Evolutionary conservation across 2,329 filamentous ascomycete genomes (phyloP).

Genomic region (Penicillium freii): DNA sequence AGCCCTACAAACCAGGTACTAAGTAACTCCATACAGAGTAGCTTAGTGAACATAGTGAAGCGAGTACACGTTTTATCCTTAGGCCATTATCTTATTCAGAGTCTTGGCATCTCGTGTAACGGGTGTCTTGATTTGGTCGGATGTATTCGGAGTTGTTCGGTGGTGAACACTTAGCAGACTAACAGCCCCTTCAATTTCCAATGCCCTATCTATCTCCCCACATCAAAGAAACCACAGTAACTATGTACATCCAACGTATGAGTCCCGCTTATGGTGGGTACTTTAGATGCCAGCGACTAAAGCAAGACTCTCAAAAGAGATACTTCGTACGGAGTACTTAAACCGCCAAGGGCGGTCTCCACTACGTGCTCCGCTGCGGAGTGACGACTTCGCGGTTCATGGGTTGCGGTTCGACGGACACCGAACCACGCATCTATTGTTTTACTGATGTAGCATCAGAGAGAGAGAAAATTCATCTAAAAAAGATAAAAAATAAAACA

Average conservation of each 20-base stretch:
- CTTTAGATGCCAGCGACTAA: background rate
- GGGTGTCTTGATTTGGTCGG: background rate
- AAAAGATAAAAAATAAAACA: background rate
- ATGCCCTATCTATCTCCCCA: background rate
- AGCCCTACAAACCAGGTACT: background rate
- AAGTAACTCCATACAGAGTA: background rate
- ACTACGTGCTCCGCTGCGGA: background rate
- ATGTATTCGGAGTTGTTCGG: background rate
- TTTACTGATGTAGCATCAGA: background rate
- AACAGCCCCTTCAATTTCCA: background rate
- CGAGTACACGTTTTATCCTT: background rate
- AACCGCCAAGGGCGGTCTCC: background rate
- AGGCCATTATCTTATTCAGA: constrained; percentile 1
- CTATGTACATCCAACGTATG: background rate
- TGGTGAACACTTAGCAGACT: background rate
- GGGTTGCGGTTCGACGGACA: background rate
- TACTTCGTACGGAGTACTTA: background rate
- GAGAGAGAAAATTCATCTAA: background rate
- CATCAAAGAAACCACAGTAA: background rate
- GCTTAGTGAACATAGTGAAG: background rate
- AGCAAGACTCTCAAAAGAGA: constrained; percentile 1
- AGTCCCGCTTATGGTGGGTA: background rate
- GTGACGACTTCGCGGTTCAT: background rate
- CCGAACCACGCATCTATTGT: background rate
- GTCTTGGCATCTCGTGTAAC: background rate